phyloP scores from a whole-genome alignment of 2,329 filamentous ascomycete species.

The Pezicula rhizophila region DNA sequence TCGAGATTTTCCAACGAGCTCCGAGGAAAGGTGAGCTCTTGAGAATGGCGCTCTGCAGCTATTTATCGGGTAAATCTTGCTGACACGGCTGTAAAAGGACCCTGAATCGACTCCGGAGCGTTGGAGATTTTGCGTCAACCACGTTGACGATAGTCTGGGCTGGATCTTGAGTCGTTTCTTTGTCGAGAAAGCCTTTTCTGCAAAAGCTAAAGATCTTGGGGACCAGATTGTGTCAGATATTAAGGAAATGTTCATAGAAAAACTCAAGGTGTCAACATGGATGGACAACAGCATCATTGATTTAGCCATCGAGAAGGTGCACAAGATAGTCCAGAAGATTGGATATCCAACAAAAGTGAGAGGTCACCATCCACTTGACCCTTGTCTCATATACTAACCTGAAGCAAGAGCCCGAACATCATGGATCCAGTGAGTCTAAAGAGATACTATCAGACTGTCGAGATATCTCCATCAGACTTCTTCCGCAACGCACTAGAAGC shows the following conservation, averaged over 20 bases:
- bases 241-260: constrained; percentile 58
- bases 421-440: constrained; percentile 49
- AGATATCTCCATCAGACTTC: constrained; percentile 43
- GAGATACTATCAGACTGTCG: constrained; percentile 49
- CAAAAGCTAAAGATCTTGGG: constrained; percentile 59
- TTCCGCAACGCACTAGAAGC: constrained; percentile 53
- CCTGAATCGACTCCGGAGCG: constrained; percentile 56
- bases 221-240: constrained; percentile 67
- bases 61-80: too few relatives aligned
- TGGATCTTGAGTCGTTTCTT: constrained; percentile 70
- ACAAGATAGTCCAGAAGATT: constrained; percentile 63
- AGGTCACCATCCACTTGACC: background rate
- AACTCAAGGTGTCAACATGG: constrained; percentile 54
- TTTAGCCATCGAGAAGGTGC: constrained; percentile 57
- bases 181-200: constrained; percentile 60
- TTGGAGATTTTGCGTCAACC: constrained; percentile 58
- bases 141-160: constrained; percentile 51
- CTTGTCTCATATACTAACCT: constrained; percentile 8
- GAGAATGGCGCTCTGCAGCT: background rate
- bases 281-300: constrained; percentile 56
- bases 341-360: constrained; percentile 53
- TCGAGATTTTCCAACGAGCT: constrained; percentile 54
- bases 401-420: constrained; percentile 46
- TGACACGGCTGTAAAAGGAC: constrained; percentile 31
- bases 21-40: constrained; percentile 40